Conservation (phyloP, 2,329 filamentous ascomycete species). For the Penicillium corylophilum region DNA sequence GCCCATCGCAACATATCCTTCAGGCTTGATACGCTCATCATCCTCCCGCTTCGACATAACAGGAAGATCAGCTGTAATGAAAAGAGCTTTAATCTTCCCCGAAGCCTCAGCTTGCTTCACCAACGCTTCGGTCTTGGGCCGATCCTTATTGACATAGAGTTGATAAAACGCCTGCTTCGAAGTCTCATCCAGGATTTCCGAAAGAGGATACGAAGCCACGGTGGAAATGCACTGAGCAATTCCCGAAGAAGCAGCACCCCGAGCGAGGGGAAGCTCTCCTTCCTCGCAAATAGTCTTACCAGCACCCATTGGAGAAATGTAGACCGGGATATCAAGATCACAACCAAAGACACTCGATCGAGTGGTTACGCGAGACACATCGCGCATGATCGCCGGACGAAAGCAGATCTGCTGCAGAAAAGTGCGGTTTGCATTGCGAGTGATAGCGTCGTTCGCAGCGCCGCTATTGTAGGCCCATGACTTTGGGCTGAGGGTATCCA, state of each 20-base stretch:
- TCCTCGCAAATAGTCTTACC: slow-evolving; percentile 7
- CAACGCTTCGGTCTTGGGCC: slow-evolving; percentile 5
- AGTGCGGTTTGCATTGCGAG: slow-evolving; percentile 39
- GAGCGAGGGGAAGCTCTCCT: slow-evolving; percentile 4
- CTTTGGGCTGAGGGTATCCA: slow-evolving; percentile 79
- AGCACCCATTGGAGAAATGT: slow-evolving; percentile 6
- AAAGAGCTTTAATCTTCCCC: slow-evolving; percentile 4
- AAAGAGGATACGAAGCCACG: slow-evolving; percentile 3
- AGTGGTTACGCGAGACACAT: slow-evolving; percentile 39
- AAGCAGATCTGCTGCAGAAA: slow-evolving; percentile 48
- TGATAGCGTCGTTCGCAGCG: slow-evolving; percentile 46
- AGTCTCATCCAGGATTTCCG: slow-evolving; percentile 5
- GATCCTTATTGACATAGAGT: slow-evolving; percentile 8
- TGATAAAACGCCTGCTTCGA: slow-evolving; percentile 5
- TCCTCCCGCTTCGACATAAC: slow-evolving; percentile 10
- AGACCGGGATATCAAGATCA: slow-evolving; percentile 8
- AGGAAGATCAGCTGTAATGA: slow-evolving; percentile 9
- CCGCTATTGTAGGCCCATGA: slow-evolving; percentile 76
- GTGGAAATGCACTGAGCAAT: slow-evolving; percentile 5
- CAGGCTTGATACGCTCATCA: slow-evolving; percentile 7
- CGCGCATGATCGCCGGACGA: slow-evolving; percentile 46
- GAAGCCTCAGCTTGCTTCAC: slow-evolving; percentile 1
- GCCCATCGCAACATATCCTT: slow-evolving; percentile 1
- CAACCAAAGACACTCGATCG: slow-evolving; percentile 3
- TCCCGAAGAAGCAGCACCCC: slow-evolving; percentile 2